Base-by-base conservation (phyloP, 2,329 filamentous ascomycete genomes). In the Thielaviopsis populi region DNA sequence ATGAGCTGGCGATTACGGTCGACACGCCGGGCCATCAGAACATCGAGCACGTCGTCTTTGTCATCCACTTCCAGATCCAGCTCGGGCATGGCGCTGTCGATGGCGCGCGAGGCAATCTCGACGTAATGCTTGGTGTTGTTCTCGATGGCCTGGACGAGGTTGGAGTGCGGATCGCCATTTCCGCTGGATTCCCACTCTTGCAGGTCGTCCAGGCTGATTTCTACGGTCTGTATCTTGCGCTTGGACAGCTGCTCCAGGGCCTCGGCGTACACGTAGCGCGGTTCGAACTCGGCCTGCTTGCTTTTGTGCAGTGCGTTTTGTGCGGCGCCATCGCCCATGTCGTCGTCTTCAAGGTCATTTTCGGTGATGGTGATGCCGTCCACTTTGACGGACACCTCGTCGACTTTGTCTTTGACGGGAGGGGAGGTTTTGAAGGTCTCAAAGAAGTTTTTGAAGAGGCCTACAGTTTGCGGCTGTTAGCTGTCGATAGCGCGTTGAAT, bases 41-140 rank as follows among this genome's bases (percentile, higher is more conserved):
- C 89, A 75, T 99, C 94, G 53, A 99, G 81, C 10, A 97, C 91
- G 74, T 99, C 94, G 71, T 96, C 91, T 74, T 97, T 97, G 80
- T 96, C 97, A 69, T 87, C 90, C 69, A 64, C 40, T n/a, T 96
- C 90, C 62, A 79, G 80, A 15, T 83, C 87, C 48, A 91, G 87
- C 67, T 82, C 79, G 0, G 94, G 94, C 81, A 99, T 84, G 63
- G 89, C 81, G 66, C 85, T 87, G 76, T 99, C 94, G 54, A 96
- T 85, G 7, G 94, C 94, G 68, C 87, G 82, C 2, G 92, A 92
- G 66, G 97, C 76, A 66, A 97, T 83, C 71, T 99, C 94, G 68
- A 97, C 86, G 72, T 99, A 99, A 74, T 96, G 94, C 71, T 94
- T 88, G 17, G 94, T 90, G 75, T 99, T 99, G 69, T 80, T 82